phyloP scores from a whole-genome alignment of 1,284 basidiomycete genomes.

The Heliocybe sulcata region DNA sequence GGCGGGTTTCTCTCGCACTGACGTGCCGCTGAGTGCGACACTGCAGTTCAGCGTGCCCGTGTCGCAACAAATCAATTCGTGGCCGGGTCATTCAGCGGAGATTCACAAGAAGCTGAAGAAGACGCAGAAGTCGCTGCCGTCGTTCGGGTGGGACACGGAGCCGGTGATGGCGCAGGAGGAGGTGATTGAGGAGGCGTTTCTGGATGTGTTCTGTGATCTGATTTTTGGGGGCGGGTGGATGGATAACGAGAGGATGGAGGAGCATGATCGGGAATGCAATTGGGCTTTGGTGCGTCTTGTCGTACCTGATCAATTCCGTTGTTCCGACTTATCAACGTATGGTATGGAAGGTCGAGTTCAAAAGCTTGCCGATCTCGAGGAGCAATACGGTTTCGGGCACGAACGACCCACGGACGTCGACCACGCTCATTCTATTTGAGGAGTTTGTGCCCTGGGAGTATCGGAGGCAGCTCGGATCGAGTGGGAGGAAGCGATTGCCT shows the following conservation, averaged over 20 bases:
- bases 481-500: slow-evolving; percentile 23
- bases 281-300: slow-evolving; percentile 75
- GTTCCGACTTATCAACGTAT: neutral
- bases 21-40: slow-evolving; percentile 67
- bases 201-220: slow-evolving; percentile 84
- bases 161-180: slow-evolving; percentile 68
- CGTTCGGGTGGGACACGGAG: slow-evolving; percentile 82
- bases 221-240: slow-evolving; percentile 77
- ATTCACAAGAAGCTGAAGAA: slow-evolving; percentile 76
- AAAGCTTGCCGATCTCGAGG: slow-evolving; percentile 47
- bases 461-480: slow-evolving; percentile 58
- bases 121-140: slow-evolving; percentile 68
- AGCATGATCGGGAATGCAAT: slow-evolving; percentile 77
- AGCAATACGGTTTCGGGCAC: slow-evolving; percentile 20
- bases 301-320: neutral
- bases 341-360: slow-evolving; percentile 69
- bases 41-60: slow-evolving; percentile 77
- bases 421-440: slow-evolving; percentile 73
- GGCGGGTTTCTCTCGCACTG: slow-evolving; percentile 72
- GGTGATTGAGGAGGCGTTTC: slow-evolving; percentile 79
- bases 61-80: slow-evolving; percentile 53
- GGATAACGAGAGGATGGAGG: slow-evolving; percentile 66
- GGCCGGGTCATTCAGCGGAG: slow-evolving; percentile 69
- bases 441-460: slow-evolving; percentile 86
- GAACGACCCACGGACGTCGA: slow-evolving; percentile 45